phyloP scores from a whole-genome alignment of 1,284 basidiomycete species.

The Pascua guehoae region DNA sequence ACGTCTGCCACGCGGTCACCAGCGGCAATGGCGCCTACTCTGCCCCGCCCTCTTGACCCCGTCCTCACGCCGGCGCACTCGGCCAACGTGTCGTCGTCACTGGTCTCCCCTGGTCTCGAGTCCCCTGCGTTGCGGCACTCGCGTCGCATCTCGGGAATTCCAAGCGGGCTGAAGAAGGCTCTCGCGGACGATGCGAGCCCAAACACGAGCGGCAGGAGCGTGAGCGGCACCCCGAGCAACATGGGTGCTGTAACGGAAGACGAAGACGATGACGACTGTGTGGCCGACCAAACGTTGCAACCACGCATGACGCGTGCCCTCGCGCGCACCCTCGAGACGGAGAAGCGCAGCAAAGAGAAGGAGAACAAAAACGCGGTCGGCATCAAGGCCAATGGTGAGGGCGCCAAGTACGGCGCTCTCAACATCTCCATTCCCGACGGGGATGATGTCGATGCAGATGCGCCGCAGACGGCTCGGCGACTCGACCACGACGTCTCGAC shows the following conservation, averaged over 20 bases:
- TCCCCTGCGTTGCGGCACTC: conserved; percentile 14
- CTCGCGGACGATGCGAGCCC: no score
- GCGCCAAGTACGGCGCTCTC: background rate
- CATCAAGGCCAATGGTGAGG: background rate
- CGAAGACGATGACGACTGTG: no score
- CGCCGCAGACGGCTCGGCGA: background rate
- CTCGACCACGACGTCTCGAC: conserved; percentile 14
- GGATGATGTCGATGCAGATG: background rate
- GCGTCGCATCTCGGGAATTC: conserved; percentile 16
- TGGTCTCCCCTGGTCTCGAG: background rate
- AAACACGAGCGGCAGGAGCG: no score
- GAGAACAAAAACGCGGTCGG: background rate
- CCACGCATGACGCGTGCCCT: no score
- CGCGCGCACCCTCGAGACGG: background rate
- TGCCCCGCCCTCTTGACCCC: conserved; percentile 11
- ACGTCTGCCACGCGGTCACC: background rate
- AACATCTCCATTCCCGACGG: background rate
- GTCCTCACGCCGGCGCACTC: conserved; percentile 15
- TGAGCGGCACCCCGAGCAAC: no score
- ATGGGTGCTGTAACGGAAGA: background rate
- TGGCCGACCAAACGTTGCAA: no score
- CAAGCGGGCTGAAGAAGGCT: conserved; percentile 5
- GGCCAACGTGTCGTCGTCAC: conserved; percentile 3
- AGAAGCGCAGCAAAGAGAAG: background rate
- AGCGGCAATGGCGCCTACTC: conserved; percentile 2